Evolutionary conservation across 83 land plant genomes (phyloP).

Genomic region (Isoetes engelmannii): DNA sequence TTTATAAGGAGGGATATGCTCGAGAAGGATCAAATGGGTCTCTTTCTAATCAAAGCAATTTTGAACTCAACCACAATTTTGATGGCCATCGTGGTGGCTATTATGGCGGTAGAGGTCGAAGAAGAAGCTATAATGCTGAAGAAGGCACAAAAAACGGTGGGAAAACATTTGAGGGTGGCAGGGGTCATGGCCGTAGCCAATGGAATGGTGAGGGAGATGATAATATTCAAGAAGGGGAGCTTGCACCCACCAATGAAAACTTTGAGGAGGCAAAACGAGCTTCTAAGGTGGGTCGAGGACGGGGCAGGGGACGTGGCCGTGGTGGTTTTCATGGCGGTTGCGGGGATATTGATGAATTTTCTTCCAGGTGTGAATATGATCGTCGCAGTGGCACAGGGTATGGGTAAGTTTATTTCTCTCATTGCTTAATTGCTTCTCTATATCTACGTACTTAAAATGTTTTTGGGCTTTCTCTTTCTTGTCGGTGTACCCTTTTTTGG

Average conservation of each 20-base stretch:
- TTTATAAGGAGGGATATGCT: not conserved
- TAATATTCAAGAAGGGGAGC: too few species aligned
- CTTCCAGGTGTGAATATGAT: constrained; percentile 29
- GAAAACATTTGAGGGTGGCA: not conserved
- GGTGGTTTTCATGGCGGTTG: constrained; percentile 19
- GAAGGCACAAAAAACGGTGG: not conserved
- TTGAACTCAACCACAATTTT: constrained; percentile 11
- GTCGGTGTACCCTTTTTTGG: too few species aligned
- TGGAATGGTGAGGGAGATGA: constrained; percentile 15
- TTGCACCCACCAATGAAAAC: too few species aligned
- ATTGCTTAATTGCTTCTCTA: not conserved
- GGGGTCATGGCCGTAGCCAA: constrained; percentile 9
- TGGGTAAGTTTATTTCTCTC: constrained; percentile 17
- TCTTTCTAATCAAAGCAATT: constrained; percentile 7
- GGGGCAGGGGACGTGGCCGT: constrained; percentile 19
- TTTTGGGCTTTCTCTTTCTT: too few species aligned
- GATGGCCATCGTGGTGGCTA: constrained; percentile 19
- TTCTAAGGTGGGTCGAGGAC: constrained; percentile 12
- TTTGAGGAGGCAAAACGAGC: not conserved
- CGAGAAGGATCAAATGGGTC: constrained; percentile 10
- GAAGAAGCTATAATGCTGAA: not conserved
- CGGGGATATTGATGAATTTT: constrained; percentile 21
- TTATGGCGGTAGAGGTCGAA: not conserved
- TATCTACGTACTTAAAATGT: too few species aligned
- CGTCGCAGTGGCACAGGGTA: constrained; percentile 48